Evolutionary conservation across 2,329 filamentous ascomycete species (phyloP), one percentile per base, ranked within the genome.

Genomic region (Chaetomium globosum): DNA sequence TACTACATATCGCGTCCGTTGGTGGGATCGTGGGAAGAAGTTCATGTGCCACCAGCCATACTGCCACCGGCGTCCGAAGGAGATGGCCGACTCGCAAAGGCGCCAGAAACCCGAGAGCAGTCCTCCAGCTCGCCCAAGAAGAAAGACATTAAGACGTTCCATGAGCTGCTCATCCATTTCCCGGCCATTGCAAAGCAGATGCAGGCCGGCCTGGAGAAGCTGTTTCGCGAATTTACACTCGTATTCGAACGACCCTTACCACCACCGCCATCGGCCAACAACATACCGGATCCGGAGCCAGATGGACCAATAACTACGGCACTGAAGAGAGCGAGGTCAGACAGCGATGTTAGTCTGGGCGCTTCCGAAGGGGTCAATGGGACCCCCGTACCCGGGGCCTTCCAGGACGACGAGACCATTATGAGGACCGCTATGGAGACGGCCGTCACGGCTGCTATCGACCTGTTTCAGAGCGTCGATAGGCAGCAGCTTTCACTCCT

Each of bases 131-230:
- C 83, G 49, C 86, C 87, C 6, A 84, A 85, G 67, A 97, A 97
- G 79, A 97, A 96, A 77, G 92, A 96, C 66, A 90, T 99, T 75
- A 92, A 89, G 77, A 92, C 86, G 39, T 99, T 99, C 75, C 89
- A 90, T 67, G 95, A 98, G 69, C 83, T 99, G 16, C 83, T 99
- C 51, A 91, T 91, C 70, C 88, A 93, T 71, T 99, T 98, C 70
- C 95, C 95, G 1, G 91, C 96, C 86, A 98, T 99, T 72, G 93
- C 93, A 28, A 86, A 92, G 66, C 95, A 99, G 77, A 97, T 99
- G 93, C 93, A 97, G 72, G 86, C 89, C 1, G 95, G 95, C 0
- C 79, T 99, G 39, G 94, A 99, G 73, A 89, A 89, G 73, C 80
- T 98, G 30, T 97, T 98, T 74, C 88, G 89, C 67, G 93, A 98